phyloP scores from a whole-genome alignment of 352 stramenopile species.

The Phytophthora europaea region DNA sequence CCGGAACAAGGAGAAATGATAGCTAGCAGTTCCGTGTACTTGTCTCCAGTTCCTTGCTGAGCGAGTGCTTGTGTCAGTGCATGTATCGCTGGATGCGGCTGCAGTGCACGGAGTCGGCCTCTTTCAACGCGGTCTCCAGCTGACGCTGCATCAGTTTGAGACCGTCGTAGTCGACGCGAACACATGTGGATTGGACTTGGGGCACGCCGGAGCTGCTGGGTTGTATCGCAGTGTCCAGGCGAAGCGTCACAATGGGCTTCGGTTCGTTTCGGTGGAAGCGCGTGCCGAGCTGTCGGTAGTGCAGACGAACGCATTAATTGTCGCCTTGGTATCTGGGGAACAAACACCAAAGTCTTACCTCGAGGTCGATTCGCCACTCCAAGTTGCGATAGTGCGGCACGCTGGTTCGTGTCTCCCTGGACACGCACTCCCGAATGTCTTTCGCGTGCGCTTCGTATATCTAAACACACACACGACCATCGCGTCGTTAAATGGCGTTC shows the following conservation, averaged over 20 bases:
- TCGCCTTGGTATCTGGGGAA: neutral
- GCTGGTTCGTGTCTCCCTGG: conserved; percentile 46
- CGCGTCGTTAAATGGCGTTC: neutral
- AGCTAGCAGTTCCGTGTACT: neutral
- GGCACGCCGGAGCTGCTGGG: conserved; percentile 30
- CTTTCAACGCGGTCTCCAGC: conserved; percentile 73
- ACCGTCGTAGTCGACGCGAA: conserved; percentile 74
- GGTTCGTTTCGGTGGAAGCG: conserved; percentile 68
- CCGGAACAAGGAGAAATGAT: conserved; percentile 36
- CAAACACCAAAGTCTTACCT: conserved; percentile 45
- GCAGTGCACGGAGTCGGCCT: conserved; percentile 74
- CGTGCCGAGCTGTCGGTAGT: conserved; percentile 58
- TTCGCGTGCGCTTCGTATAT: conserved; percentile 59
- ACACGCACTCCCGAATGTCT: conserved; percentile 63
- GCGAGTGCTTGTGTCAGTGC: conserved; percentile 34
- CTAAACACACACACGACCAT: conserved; percentile 27
- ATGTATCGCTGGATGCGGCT: conserved; percentile 85
- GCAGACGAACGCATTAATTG: neutral
- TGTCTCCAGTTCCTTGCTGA: neutral
- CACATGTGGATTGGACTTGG: conserved; percentile 46
- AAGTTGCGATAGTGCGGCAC: conserved; percentile 70
- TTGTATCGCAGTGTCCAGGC: conserved; percentile 54
- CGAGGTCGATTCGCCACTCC: conserved; percentile 86
- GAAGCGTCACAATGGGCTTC: conserved; percentile 79
- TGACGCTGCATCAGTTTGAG: conserved; percentile 71